Evolutionary conservation across 768 basidiomycete genomes (phyloP), one percentile per base, ranked within the genome.

Genomic region (Roridomyces roridus): DNA sequence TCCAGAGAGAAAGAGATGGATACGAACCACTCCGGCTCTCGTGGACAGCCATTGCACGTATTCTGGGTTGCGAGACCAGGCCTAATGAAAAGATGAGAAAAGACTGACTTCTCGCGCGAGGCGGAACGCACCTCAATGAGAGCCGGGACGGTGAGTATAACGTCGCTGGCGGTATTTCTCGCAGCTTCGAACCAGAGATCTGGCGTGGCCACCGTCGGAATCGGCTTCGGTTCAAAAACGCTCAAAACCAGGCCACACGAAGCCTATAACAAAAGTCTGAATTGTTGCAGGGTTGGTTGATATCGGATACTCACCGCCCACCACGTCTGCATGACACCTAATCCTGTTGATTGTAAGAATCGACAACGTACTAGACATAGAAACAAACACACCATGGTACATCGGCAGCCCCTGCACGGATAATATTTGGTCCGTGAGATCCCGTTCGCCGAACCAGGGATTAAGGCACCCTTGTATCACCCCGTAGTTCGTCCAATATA

Each of bases 11-110:
- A n/a, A 18, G 18, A 34, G 20, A 41, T 11, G 6, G 11, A 39
- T 21, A 69, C 73, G 11, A 57, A 52, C 17, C 64, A 63, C 46
- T 9, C 75, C 73, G 61, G 74, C 76, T 6, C 74, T 63, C 3
- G 68, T 57, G 6, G 76, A 71, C 41, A 77, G 65, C 5, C 60
- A 62, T 24, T 51, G n/a, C 11, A 70, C 60, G 36, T 64, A 51
- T 20, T 45, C 50, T 17, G 63, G 53, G n/a, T 67, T 47, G 17
- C 63, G 63, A 6, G 69, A 59, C 72, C 72, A 73, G 5, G 60
- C 61, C 72, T 73, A 34, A 7, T n/a, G 18, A 12, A 12, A 34
- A 2, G 28, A 55, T 24, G 48, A 35, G 18, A 17, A 6, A 25
- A 36, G 36, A 17, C 29, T 20, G 18, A 48, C n/a, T 21, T n/a